Evolutionary conservation across 2,329 filamentous ascomycete species (phyloP), one percentile per base, ranked within the genome.

Genomic region (Neoarthrinium moseri): DNA sequence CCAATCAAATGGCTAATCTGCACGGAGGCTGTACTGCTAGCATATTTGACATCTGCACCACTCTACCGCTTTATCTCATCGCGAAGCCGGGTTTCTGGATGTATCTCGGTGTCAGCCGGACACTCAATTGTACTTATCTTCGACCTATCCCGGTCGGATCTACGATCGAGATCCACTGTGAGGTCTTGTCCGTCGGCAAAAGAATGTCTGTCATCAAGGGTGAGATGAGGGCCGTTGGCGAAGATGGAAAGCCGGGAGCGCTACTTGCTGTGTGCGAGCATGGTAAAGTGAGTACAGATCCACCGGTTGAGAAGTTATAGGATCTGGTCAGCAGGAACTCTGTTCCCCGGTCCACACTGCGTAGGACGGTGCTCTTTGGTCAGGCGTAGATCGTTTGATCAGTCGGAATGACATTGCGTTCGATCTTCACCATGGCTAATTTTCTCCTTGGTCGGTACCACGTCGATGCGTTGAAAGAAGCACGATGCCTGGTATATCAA

Each of bases 11-110:
- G 12, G 62, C 64, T 21, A 84, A 76, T 64, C 65, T 86, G 45
- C 81, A 85, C 57, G 81, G 81, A 43, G 82, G 81, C 15, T 84
- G 81, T 51, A 73, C 80, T 0, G 78, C 86, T 3, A 84, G 84
- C 0, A 65, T 90, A 4, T 84, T 89, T 53, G 87, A 90, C 65
- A 68, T 78, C 47, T 75, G 80, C 54, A 88, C 86, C 0, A 80
- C 80, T 3, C 61, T 80, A 15, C 71, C 81, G 4, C 63, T 89
- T 11, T 64, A 75, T 8, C 72, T 83, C 29, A 62, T 85, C 42
- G 74, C 75, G 35, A 68, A 68, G 18, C 78, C 78, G 0, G 84
- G 82, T 5, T 81, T 76, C 60, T 87, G 85, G 78, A 67, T 73
- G 46, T 69, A 67, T 30, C 72, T 83, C 20, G 85, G 86, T 29